Evolutionary conservation across 2,329 filamentous ascomycete genomes (phyloP).

Genomic region (Diplodia mutila): DNA sequence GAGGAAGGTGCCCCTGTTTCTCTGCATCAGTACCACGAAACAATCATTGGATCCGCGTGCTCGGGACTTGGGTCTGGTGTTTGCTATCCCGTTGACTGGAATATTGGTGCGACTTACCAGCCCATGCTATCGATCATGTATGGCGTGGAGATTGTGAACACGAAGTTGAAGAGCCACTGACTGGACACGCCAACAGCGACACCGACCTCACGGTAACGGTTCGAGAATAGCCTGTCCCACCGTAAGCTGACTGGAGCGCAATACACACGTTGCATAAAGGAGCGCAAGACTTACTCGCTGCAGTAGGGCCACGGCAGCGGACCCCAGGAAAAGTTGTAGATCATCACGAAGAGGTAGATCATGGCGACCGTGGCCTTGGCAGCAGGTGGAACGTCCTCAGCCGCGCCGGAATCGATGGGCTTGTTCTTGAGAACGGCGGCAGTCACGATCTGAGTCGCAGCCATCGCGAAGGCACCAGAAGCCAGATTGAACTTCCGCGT

Average conservation of each 20-base stretch:
- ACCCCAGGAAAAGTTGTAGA: conserved; percentile 58
- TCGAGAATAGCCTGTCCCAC: conserved; percentile 51
- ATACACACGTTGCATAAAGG: neutral
- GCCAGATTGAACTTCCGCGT: conserved; percentile 47
- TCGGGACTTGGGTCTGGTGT: neutral
- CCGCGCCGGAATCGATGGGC: conserved; percentile 31
- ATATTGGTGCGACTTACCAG: conserved; percentile 39
- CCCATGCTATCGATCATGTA: conserved; percentile 55
- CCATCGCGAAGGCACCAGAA: conserved; percentile 40
- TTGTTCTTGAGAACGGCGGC: conserved; percentile 37
- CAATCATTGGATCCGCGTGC: neutral
- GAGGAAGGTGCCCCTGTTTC: conserved; percentile 40
- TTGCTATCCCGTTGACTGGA: neutral
- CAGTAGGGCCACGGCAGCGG: conserved; percentile 59
- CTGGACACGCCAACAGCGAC: conserved; percentile 55
- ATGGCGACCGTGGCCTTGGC: conserved; percentile 57
- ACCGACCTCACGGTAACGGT: conserved; percentile 54
- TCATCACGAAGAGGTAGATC: conserved; percentile 60
- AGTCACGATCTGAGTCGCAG: conserved; percentile 39
- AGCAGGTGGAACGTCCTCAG: conserved; percentile 36
- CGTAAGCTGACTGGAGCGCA: neutral
- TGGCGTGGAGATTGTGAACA: conserved; percentile 54
- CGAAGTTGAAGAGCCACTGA: conserved; percentile 59
- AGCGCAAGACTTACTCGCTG: conserved; percentile 42
- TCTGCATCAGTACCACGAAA: neutral